Conservation (phyloP, 2,329 filamentous ascomycete species). For the Stemphylium lycopersici region DNA sequence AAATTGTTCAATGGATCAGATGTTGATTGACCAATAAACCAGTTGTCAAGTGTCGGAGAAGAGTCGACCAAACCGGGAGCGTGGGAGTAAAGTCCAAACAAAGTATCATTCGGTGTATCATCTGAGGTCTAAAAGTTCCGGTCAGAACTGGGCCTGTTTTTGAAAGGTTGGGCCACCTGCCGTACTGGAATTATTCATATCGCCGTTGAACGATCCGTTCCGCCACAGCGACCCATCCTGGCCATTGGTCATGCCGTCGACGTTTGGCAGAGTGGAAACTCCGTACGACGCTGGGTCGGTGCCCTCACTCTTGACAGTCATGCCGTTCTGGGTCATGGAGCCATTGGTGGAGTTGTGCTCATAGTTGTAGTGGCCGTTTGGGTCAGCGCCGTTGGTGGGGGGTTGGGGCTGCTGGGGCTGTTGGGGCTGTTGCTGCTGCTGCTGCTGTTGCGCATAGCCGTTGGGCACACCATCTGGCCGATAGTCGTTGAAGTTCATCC, state of each 20-base stretch:
- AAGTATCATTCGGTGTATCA: conserved; percentile 54
- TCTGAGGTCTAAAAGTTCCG: conserved; percentile 51
- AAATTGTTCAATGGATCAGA: conserved; percentile 55
- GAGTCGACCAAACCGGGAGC: conserved; percentile 51
- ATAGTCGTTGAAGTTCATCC: conserved; percentile 47
- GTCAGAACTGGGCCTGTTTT: conserved; percentile 54
- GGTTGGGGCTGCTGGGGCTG: conserved; percentile 9
- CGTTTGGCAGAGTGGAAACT: conserved; percentile 44
- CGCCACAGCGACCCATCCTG: conserved; percentile 52
- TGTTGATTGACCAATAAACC: conserved; percentile 48
- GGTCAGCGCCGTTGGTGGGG: conserved; percentile 23
- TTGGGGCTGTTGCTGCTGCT: conserved; percentile 4
- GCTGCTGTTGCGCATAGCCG: conserved; percentile 28
- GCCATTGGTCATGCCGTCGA: conserved; percentile 43
- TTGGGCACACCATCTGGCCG: conserved; percentile 40
- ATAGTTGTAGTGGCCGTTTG: conserved; percentile 41
- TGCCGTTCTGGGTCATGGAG: conserved; percentile 43
- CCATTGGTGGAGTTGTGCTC: conserved; percentile 38
- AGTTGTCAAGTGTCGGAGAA: conserved; percentile 48
- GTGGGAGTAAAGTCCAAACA: conserved; percentile 58
- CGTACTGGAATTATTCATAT: conserved; percentile 53
- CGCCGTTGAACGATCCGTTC: conserved; percentile 50
- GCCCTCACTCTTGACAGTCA: conserved; percentile 44
- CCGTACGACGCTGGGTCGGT: conserved; percentile 38
- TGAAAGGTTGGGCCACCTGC: conserved; percentile 52